These are phyloP conservation scores for Clarireedia monteithiana DNA, from an alignment of 2,329 filamentous ascomycete genomes.

Conservation along the genomic window DNA sequence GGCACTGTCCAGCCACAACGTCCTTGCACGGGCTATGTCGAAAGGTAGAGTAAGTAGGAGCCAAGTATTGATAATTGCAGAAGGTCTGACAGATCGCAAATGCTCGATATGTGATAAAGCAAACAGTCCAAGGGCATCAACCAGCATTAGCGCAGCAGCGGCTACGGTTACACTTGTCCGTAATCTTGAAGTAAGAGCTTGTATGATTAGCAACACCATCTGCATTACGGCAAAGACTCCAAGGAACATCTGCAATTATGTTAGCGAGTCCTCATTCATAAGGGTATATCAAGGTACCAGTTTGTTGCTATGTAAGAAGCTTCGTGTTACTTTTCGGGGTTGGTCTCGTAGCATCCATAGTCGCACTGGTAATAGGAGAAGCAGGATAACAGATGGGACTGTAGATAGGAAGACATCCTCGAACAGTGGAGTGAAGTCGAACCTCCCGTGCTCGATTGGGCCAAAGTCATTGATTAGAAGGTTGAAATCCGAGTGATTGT, in stretches of 20 bases:
- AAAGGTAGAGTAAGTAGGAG: slow-evolving; percentile 23
- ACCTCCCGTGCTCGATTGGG: slow-evolving; percentile 13
- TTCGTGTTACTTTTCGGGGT: slow-evolving; percentile 19
- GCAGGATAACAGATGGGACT: slow-evolving; percentile 15
- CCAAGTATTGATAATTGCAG: slow-evolving; percentile 20
- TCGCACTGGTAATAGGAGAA: slow-evolving; percentile 16
- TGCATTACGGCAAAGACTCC: slow-evolving; percentile 18
- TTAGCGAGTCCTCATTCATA: not conserved
- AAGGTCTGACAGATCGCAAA: slow-evolving; percentile 20
- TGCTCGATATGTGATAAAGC: slow-evolving; percentile 22
- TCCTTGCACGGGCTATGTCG: slow-evolving; percentile 19
- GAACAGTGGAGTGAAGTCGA: slow-evolving; percentile 24
- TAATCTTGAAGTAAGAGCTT: slow-evolving; percentile 5
- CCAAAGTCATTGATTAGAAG: slow-evolving; percentile 13
- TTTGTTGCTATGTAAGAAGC: slow-evolving; percentile 18
- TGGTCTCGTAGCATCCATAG: slow-evolving; percentile 11
- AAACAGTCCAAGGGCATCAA: slow-evolving; percentile 17
- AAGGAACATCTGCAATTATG: slow-evolving; percentile 25
- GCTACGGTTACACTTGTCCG: slow-evolving; percentile 14
- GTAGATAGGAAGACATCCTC: slow-evolving; percentile 21
- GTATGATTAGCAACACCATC: slow-evolving; percentile 13
- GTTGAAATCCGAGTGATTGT: not conserved
- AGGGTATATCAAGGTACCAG: slow-evolving; percentile 9
- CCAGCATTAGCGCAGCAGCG: slow-evolving; percentile 14
- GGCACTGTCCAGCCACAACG: slow-evolving; percentile 23